These are phyloP conservation scores for Microcyclospora pomicola DNA, from an alignment of 2,329 filamentous ascomycete species.

Conservation along the genomic window DNA sequence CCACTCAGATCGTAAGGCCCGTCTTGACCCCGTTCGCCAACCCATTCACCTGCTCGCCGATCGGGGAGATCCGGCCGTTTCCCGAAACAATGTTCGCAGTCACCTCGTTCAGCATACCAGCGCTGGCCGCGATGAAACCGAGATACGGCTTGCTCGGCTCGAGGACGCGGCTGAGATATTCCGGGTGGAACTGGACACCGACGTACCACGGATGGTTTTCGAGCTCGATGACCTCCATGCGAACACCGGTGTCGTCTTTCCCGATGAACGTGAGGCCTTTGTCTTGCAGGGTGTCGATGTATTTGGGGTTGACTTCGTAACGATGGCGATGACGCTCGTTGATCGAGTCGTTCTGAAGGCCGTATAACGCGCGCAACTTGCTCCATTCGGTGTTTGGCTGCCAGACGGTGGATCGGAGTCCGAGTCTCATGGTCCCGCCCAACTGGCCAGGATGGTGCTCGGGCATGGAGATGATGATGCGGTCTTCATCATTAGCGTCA, in stretches of 20 bases:
- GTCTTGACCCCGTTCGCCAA: too few relatives aligned
- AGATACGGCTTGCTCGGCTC: constrained; percentile 63
- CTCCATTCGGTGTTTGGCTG: constrained; percentile 65
- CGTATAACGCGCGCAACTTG: constrained; percentile 62
- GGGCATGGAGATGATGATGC: constrained; percentile 82
- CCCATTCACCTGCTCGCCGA: too few relatives aligned
- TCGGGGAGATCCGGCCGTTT: too few relatives aligned
- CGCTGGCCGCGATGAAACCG: constrained; percentile 69
- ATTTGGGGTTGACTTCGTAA: constrained; percentile 79
- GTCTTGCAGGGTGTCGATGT: constrained; percentile 53
- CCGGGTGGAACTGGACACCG: constrained; percentile 77
- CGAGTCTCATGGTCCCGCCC: constrained; percentile 79
- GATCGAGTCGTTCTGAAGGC: constrained; percentile 30
- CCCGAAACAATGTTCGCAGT: constrained; percentile 7
- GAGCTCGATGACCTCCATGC: constrained; percentile 75
- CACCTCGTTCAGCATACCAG: constrained; percentile 47
- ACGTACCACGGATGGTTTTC: constrained; percentile 76
- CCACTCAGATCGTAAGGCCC: too few relatives aligned
- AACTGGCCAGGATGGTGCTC: constrained; percentile 64
- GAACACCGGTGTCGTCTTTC: constrained; percentile 62
- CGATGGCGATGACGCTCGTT: constrained; percentile 72
- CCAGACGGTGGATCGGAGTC: constrained; percentile 60
- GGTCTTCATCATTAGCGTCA: constrained; percentile 46
- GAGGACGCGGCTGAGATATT: constrained; percentile 66
- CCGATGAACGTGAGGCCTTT: constrained; percentile 63